Base-by-base conservation (phyloP, 2,329 filamentous ascomycete genomes). In the Daldinia sp. region DNA sequence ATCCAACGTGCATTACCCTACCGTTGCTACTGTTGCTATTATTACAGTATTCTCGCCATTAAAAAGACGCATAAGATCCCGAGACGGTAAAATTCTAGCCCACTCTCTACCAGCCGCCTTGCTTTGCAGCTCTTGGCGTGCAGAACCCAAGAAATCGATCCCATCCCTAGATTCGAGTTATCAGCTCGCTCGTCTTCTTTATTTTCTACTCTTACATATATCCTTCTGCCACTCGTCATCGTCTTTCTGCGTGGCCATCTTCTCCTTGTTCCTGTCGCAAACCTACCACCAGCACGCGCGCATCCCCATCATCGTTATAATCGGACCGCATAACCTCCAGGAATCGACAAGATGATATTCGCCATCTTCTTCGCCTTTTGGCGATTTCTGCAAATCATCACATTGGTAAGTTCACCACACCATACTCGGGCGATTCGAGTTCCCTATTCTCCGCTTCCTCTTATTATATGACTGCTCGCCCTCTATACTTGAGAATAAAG, bases 311-410 rank as follows among this genome's bases (percentile, higher is more conserved):
- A n/a, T n/a, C 39, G 6, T 21, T 23, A 4, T 25, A 27, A 25
- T 27, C 21, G 13, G 13, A 45, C 27, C 21, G 21, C 21, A 11
- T 13, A 10, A 11, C 3, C 11, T 45, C 21, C 6, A 27, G 27
- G 13, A 15, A 15, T 23, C 11, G 65, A 25, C 77, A 78, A 71
- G 69, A 89, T 90, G 87, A 66, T 89, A 43, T 88, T 88, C 77
- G 86, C 84, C 67, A 74, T 89, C 66, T 79, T 88, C 69, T 90
- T 90, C 77, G 80, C 85, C 75, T 84, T 83, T 70, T 87, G 84
- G 80, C 85, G 87, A 70, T 82, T 89, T 70, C 72, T 82, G 70
- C 82, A 90, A 76, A 88, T 90, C 74, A 56, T 88, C 69, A 89
- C 87, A 41, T 70, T 90, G 78, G 87, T 89, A 81, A 72, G 82